phyloP scores from a whole-genome alignment of 2,329 filamentous ascomycete genomes.

The Lasiodiplodia citricola region DNA sequence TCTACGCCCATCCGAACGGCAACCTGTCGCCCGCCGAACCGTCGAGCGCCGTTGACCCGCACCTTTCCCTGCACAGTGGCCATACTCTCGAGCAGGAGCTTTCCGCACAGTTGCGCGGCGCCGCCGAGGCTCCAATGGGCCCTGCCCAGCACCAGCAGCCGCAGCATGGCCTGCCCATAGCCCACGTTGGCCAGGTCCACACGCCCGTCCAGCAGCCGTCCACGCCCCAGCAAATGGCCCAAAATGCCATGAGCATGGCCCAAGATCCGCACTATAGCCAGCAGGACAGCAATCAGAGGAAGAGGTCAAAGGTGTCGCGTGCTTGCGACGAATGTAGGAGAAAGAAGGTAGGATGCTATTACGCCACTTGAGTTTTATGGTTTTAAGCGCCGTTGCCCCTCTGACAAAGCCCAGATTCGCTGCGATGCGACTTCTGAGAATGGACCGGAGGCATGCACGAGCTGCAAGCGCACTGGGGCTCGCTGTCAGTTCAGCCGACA shows the following conservation, averaged over 20 bases:
- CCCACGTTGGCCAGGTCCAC: slow-evolving; percentile 42
- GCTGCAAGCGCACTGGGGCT: slow-evolving; percentile 46
- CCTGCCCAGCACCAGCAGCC: slow-evolving; percentile 37
- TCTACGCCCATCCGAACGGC: slow-evolving; percentile 44
- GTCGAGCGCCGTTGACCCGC: slow-evolving; percentile 24
- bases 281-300: slow-evolving; percentile 43
- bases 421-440: slow-evolving; percentile 49
- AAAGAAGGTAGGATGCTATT: slow-evolving; percentile 42
- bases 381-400: background rate
- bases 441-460: slow-evolving; percentile 47
- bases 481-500: slow-evolving; percentile 49
- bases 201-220: slow-evolving; percentile 42
- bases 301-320: slow-evolving; percentile 47
- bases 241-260: slow-evolving; percentile 44
- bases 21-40: slow-evolving; percentile 32
- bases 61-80: slow-evolving; percentile 33
- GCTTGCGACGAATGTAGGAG: slow-evolving; percentile 49
- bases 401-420: slow-evolving; percentile 38
- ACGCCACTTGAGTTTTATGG: slow-evolving; percentile 10
- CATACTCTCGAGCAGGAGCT: slow-evolving; percentile 43
- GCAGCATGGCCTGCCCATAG: slow-evolving; percentile 36
- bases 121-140: slow-evolving; percentile 38
- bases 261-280: slow-evolving; percentile 40
- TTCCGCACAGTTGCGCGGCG: slow-evolving; percentile 40
- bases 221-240: slow-evolving; percentile 47